These are phyloP conservation scores for Fabrea salina DNA, from an alignment of 169 alveolate species.

Conservation along the genomic window DNA sequence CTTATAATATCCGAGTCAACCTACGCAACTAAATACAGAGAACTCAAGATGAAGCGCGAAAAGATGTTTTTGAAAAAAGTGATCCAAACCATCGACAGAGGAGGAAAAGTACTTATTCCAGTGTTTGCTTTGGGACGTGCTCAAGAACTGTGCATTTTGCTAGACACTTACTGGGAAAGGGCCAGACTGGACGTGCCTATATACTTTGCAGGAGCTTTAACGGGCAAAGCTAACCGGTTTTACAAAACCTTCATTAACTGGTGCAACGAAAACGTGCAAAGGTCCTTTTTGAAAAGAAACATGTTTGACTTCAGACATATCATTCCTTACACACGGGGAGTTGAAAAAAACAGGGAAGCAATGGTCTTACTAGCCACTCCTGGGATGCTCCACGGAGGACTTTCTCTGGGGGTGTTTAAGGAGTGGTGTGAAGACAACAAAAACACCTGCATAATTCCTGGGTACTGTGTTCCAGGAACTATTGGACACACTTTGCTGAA, in stretches of 20 bases:
- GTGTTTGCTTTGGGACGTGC: constrained; percentile 99
- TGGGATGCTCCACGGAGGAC: constrained; percentile 99
- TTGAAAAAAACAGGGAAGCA: constrained; percentile 91
- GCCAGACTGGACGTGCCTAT: constrained; percentile 91
- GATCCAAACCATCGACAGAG: constrained; percentile 50
- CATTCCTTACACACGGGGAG: constrained; percentile 86
- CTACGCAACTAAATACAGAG: constrained; percentile 94
- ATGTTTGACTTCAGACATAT: constrained; percentile 92
- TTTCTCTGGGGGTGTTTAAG: constrained; percentile 93
- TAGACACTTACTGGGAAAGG: constrained; percentile 96
- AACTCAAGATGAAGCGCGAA: constrained; percentile 94
- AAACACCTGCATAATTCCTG: constrained; percentile 96
- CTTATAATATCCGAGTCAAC: constrained; percentile 95
- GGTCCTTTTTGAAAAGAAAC: constrained; percentile 75
- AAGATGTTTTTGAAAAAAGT: constrained; percentile 92
- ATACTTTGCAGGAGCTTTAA: constrained; percentile 96
- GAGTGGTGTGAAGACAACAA: constrained; percentile 94
- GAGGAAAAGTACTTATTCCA: constrained; percentile 96
- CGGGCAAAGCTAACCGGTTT: constrained; percentile 96
- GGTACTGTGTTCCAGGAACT: constrained; percentile 98
- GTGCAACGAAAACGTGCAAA: constrained; percentile 89
- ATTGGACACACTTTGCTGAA: constrained; percentile 92
- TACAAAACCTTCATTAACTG: constrained; percentile 92
- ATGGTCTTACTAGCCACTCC: constrained; percentile 99
- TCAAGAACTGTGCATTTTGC: constrained; percentile 95